Evolutionary conservation across 768 basidiomycete species (phyloP), one percentile per base, ranked within the genome.

Genomic region (Rhodotorula diobovata): DNA sequence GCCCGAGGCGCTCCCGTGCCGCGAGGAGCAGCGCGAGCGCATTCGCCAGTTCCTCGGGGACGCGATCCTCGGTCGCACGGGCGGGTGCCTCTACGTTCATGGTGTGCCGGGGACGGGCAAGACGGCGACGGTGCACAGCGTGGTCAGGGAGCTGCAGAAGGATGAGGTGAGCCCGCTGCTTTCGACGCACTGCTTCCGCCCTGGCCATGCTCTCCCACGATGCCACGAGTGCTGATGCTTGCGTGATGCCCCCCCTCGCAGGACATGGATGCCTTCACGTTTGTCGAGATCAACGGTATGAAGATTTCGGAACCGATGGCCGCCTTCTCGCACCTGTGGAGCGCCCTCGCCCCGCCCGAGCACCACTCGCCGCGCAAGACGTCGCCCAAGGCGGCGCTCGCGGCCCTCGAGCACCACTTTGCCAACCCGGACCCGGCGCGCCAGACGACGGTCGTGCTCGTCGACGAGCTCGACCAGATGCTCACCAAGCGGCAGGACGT

Each of bases 61-160:
- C 71, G 82, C 95, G 41, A 82, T 99, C 21, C 93, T 96, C 70
- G 91, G 93, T 74, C 92, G 93, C 0, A 91, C 89, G 51, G 95
- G 95, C 3, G 95, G 95, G 28, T 99, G 96, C 80, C 84, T 99
- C 62, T 98, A 98, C 80, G 96, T 98, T 59, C 93, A 94, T 14
- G 95, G 96, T 16, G 93, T 97, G 14, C 96, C 95, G n/a, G 95
- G 96, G 14, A 98, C 95, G 4, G 95, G 96, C 16, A 99, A 98
- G 82, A 99, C 96, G 1, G 96, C 96, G 0, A 98, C 96, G 1
- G 93, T 98, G 0, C 94, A 97, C 76, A 90, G 90, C 1, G 89
- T 96, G 35, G 86, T 98, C 43, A 85, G 90, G 48, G 91, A 95
- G 78, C 84, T 98, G 20, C 93, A 91, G 78, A 84, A 88, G 78